These are phyloP conservation scores for Botrytis fabae DNA, from an alignment of 2,329 filamentous ascomycete species.

Conservation along the genomic window DNA sequence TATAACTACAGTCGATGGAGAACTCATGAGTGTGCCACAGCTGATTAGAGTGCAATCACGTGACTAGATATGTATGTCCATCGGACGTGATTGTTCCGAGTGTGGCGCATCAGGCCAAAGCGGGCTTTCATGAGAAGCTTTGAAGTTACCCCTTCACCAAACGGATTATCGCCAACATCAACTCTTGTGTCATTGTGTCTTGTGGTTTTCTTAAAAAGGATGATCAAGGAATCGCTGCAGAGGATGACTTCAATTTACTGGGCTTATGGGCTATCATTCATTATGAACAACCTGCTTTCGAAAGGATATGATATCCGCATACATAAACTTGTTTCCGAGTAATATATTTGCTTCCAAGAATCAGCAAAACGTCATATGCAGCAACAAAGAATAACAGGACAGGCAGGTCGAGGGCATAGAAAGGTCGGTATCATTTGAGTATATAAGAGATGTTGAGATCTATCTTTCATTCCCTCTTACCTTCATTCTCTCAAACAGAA, in stretches of 20 bases:
- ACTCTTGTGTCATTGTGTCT: neutral
- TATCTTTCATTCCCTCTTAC: neutral
- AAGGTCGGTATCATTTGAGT: neutral
- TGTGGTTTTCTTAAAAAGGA: too few species aligned
- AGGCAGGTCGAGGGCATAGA: neutral
- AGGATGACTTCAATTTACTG: neutral
- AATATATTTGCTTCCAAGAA: slow-evolving; percentile 20
- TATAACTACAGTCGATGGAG: too few species aligned
- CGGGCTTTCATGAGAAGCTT: neutral
- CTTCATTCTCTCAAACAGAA: neutral
- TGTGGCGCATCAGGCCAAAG: neutral
- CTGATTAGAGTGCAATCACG: fast-evolving
- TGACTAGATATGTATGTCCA: fast-evolving
- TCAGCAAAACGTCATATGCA: slow-evolving; percentile 18
- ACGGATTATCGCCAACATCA: neutral
- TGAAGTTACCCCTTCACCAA: slow-evolving; percentile 6
- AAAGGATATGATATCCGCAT: neutral
- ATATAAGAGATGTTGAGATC: neutral
- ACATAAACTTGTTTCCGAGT: slow-evolving; percentile 13
- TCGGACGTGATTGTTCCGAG: neutral
- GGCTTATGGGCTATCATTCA: neutral
- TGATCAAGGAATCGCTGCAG: neutral
- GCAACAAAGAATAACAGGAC: neutral
- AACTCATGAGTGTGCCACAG: neutral
- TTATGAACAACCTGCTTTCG: neutral